Evolutionary conservation across 2,329 filamentous ascomycete genomes (phyloP).

Genomic region (Penicillium sumatraense): DNA sequence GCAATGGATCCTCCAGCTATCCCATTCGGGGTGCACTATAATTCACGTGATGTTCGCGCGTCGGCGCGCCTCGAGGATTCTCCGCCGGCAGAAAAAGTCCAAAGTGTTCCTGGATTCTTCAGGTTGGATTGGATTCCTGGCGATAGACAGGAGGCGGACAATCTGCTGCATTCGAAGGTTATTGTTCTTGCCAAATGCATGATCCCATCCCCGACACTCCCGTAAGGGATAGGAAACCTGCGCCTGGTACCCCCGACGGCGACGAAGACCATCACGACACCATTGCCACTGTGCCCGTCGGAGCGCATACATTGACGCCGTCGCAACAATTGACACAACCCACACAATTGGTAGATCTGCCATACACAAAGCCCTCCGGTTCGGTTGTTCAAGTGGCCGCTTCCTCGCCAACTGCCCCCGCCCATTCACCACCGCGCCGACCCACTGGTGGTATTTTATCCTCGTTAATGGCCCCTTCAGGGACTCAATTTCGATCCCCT

Average conservation of each 20-base stretch:
- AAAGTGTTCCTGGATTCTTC: not conserved
- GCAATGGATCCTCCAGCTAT: no score
- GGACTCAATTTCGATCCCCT: slow-evolving; percentile 69
- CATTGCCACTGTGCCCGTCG: slow-evolving; percentile 52
- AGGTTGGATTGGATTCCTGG: not conserved
- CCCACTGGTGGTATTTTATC: slow-evolving; percentile 52
- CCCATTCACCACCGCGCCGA: slow-evolving; percentile 45
- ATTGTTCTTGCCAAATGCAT: slow-evolving; percentile 36
- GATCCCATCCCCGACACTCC: slow-evolving; percentile 49
- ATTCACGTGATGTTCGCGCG: slow-evolving; percentile 25
- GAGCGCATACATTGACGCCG: slow-evolving; percentile 45
- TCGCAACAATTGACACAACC: slow-evolving; percentile 63
- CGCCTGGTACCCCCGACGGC: slow-evolving; percentile 33
- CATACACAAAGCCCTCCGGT: slow-evolving; percentile 37
- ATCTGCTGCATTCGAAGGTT: slow-evolving; percentile 4
- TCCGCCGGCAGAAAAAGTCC: slow-evolving; percentile 31
- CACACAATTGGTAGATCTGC: slow-evolving; percentile 60
- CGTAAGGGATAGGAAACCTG: slow-evolving; percentile 37
- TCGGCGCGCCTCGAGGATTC: slow-evolving; percentile 24
- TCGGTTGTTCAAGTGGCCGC: slow-evolving; percentile 77
- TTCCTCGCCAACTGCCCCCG: slow-evolving; percentile 76
- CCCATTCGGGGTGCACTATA: slow-evolving; percentile 1
- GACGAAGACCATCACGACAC: slow-evolving; percentile 52
- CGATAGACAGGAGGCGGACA: slow-evolving; percentile 15
- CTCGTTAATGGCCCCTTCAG: slow-evolving; percentile 73